A percentile compares a stretch with the other conserved stretches of the same genome.
Conservation (phyloP, 2,329 filamentous ascomycete genomes). For the Tolypocladium capitatum region DNA sequence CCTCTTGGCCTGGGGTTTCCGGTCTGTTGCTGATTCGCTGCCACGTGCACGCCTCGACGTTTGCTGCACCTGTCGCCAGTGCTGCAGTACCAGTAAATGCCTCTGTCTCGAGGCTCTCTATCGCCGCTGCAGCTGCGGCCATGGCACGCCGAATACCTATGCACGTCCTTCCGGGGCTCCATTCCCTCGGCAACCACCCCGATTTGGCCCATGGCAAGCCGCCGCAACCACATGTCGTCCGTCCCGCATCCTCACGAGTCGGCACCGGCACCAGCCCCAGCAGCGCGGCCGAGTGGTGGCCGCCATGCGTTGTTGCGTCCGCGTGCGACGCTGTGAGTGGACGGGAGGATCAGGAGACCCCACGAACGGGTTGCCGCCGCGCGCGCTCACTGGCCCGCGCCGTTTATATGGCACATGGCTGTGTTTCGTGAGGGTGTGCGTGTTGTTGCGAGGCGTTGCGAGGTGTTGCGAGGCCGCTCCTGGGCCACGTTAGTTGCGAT, state of each 20-base stretch:
- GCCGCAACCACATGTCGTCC: not conserved
- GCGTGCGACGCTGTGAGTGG: not conserved
- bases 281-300: not conserved
- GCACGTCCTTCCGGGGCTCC: too few relatives aligned
- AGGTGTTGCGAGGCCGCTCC: not conserved
- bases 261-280: too few relatives aligned
- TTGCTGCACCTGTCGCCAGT: too few relatives aligned
- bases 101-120: not conserved
- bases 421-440: not conserved
- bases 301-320: not conserved
- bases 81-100: too few relatives aligned
- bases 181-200: slow-evolving; percentile 1
- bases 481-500: too few relatives aligned
- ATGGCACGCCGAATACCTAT: not conserved
- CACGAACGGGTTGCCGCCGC: not conserved
- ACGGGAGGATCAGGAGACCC: slow-evolving; percentile 1
- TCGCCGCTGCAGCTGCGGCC: not conserved
- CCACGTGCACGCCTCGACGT: too few relatives aligned
- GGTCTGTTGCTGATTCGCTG: too few relatives aligned
- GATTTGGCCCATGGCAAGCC: slow-evolving; percentile 1
- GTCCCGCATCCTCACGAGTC: not conserved
- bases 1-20: too few relatives aligned
- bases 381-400: not conserved
- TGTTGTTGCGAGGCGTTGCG: too few relatives aligned
- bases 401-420: not conserved